These are phyloP conservation scores for Salmacisia buchloeana DNA, from an alignment of 1,284 basidiomycete species.

Conservation along the genomic window DNA sequence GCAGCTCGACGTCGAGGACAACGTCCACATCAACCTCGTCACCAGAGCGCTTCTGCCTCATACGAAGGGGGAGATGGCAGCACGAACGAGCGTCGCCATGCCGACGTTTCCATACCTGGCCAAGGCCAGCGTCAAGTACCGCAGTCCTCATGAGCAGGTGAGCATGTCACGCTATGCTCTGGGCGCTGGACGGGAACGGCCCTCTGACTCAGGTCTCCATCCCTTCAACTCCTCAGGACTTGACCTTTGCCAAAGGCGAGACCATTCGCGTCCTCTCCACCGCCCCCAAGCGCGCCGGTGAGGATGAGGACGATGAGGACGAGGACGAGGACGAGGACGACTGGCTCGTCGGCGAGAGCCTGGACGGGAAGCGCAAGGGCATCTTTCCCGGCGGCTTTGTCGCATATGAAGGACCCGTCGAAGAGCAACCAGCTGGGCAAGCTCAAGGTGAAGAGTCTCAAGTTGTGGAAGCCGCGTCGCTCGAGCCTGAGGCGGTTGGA, in stretches of 20 bases:
- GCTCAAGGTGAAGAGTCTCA: too few relatives aligned
- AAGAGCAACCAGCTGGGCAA: slow-evolving; percentile 21
- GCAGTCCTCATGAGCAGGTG: slow-evolving; percentile 40
- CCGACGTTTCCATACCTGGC: slow-evolving; percentile 28
- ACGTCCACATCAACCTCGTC: too few relatives aligned
- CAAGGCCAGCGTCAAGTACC: slow-evolving; percentile 40
- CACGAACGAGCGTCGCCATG: too few relatives aligned
- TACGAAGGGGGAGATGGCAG: not conserved
- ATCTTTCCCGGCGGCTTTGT: slow-evolving; percentile 49
- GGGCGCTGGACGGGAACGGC: not conserved
- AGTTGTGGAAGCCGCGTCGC: too few relatives aligned
- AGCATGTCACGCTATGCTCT: not conserved
- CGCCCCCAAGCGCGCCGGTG: slow-evolving; percentile 26
- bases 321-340: slow-evolving; percentile 50
- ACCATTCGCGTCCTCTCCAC: slow-evolving; percentile 37
- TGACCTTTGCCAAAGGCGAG: slow-evolving; percentile 47
- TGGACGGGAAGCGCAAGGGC: slow-evolving; percentile 39
- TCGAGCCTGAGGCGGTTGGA: too few relatives aligned
- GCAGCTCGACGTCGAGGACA: too few relatives aligned
- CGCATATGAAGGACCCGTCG: slow-evolving; percentile 18
- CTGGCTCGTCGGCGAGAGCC: slow-evolving; percentile 49
- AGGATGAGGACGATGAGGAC: slow-evolving; percentile 27
- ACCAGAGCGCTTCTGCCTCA: not conserved
- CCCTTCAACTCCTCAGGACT: slow-evolving; percentile 5
- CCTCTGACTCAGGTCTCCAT: not conserved